A percentile compares a stretch with the other conserved stretches of the same genome.
phyloP scores from a whole-genome alignment of 139 green algal species.

The Haematococcus lacustris region DNA sequence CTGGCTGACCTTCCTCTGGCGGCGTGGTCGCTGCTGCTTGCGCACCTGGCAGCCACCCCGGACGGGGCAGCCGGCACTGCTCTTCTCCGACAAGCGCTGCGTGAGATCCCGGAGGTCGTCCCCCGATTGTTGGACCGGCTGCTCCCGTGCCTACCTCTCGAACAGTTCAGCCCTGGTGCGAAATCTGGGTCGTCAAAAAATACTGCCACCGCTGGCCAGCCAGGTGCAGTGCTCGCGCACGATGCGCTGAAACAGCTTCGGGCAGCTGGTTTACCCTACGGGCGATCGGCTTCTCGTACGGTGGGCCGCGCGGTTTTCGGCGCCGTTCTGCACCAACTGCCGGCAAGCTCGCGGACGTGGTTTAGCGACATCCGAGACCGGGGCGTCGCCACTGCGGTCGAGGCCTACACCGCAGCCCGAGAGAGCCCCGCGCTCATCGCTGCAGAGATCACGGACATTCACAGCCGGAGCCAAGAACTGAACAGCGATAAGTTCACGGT shows the following conservation, averaged over 20 bases:
- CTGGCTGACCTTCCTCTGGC: too few relatives aligned
- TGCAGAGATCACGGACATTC: constrained; percentile 38
- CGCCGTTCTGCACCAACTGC: constrained; percentile 60
- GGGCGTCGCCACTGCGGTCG: constrained; percentile 42
- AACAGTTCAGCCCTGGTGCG: neutral
- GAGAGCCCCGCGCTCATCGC: constrained; percentile 75
- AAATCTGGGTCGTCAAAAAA: neutral
- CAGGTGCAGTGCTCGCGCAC: constrained; percentile 2
- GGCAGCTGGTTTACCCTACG: neutral
- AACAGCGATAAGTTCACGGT: constrained; percentile 49
- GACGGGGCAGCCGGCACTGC: neutral
- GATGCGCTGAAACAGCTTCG: neutral
- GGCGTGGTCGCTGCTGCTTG: constrained; percentile 46
- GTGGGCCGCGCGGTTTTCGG: neutral
- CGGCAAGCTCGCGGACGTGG: constrained; percentile 70
- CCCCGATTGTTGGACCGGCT: constrained; percentile 24
- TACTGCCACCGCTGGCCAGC: neutral
- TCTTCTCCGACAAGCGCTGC: constrained; percentile 2
- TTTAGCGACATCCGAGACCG: constrained; percentile 72
- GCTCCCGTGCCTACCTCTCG: constrained; percentile 9
- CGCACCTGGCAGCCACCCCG: constrained; percentile 14
- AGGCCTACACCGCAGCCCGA: constrained; percentile 67
- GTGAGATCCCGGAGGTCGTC: constrained; percentile 24
- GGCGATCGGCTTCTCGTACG: constrained; percentile 1
- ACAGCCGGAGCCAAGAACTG: too few relatives aligned